Evolutionary conservation across 805 yeast genomes (phyloP).

Genomic region (Yarrowia hollandica): DNA sequence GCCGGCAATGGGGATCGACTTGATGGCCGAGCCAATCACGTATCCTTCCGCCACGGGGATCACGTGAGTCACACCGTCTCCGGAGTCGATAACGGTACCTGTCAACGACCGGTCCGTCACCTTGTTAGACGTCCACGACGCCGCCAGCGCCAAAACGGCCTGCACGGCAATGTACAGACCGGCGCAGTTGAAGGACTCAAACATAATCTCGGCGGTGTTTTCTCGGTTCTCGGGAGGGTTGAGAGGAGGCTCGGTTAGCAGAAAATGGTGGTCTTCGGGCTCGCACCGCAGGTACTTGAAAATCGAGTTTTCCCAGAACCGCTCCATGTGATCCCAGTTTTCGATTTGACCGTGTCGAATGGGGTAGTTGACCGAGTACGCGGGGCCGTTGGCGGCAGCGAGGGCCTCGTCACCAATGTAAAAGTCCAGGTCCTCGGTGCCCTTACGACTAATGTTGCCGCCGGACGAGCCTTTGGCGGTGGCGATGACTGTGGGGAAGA

Average conservation of each 20-base stretch:
- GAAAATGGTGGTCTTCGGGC: slow-evolving; percentile 97
- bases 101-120: slow-evolving; percentile 93
- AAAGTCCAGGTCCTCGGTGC: slow-evolving; percentile 91
- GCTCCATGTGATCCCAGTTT: slow-evolving; percentile 99
- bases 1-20: slow-evolving; percentile 97
- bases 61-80: slow-evolving; percentile 99
- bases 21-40: slow-evolving; percentile 95
- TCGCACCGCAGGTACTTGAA: slow-evolving; percentile 96
- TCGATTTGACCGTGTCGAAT: slow-evolving; percentile 97
- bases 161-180: slow-evolving; percentile 98
- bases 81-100: slow-evolving; percentile 97
- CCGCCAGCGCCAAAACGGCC: slow-evolving; percentile 97
- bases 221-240: slow-evolving; percentile 99
- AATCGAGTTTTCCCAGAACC: slow-evolving; percentile 97
- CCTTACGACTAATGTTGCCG: slow-evolving; percentile 62
- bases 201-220: slow-evolving; percentile 97
- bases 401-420: slow-evolving; percentile 95
- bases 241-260: slow-evolving; percentile 95
- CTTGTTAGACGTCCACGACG: slow-evolving; percentile 97
- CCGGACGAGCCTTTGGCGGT: slow-evolving; percentile 53
- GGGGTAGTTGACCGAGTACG: slow-evolving; percentile 83
- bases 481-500: slow-evolving; percentile 95
- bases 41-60: slow-evolving; percentile 99
- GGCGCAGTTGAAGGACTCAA: slow-evolving; percentile 97
- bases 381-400: slow-evolving; percentile 84